Conservation (phyloP, 257 asterid genomes). For the Echium plantagineum region DNA sequence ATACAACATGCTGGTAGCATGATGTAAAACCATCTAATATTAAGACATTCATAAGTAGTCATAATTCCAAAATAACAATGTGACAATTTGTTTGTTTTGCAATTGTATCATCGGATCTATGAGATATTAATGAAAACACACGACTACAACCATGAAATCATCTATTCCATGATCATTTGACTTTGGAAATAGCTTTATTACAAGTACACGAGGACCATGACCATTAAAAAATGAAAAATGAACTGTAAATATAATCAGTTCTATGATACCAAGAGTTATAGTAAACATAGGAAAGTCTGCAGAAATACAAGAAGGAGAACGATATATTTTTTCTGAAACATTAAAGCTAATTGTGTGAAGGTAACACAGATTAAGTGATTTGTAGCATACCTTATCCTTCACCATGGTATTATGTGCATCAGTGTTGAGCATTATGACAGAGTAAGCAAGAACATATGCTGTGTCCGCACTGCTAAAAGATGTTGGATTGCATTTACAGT, state of each 20-base stretch:
- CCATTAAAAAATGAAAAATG: no score
- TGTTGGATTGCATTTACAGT: conserved; percentile 87
- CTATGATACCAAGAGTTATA: neutral
- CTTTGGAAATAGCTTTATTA: no score
- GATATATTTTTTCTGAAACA: neutral
- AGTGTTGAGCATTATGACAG: conserved; percentile 97
- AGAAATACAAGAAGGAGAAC: neutral
- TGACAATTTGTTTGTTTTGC: no score
- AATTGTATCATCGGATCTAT: no score
- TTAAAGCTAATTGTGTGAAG: neutral
- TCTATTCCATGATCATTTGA: no score
- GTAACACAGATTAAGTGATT: conserved; percentile 3
- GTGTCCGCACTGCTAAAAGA: conserved; percentile 95
- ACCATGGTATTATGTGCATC: conserved; percentile 99
- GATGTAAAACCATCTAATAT: neutral
- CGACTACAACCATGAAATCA: no score
- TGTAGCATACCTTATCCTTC: conserved; percentile 77
- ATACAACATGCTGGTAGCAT: neutral
- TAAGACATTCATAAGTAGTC: neutral
- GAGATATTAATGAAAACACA: no score
- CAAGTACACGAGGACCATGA: no score
- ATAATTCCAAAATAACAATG: neutral
- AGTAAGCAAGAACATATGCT: conserved; percentile 96
- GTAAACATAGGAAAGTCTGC: neutral
- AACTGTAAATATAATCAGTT: no score